Evolutionary conservation across 495 filamentous ascomycete species (phyloP).

Genomic region (Aspergillus wentii): DNA sequence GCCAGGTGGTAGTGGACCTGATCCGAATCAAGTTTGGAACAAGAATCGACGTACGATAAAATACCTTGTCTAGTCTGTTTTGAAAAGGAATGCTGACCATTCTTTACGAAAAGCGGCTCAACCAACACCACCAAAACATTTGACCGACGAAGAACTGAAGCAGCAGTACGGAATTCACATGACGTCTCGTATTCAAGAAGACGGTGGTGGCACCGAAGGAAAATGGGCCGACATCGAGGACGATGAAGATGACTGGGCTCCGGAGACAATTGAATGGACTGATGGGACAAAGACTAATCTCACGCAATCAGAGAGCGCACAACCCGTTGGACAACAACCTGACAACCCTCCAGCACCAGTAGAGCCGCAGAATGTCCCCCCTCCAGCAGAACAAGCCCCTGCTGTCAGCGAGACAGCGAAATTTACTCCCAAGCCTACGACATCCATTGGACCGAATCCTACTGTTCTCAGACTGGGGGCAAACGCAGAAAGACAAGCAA

Average conservation of each 20-base stretch:
- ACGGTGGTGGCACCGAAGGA: constrained; percentile 74
- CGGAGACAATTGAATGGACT: constrained; percentile 93
- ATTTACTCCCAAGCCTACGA: constrained; percentile 38
- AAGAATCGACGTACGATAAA: constrained; percentile 82
- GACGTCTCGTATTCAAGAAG: constrained; percentile 81
- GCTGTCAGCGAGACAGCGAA: constrained; percentile 25
- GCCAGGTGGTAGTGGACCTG: constrained; percentile 50
- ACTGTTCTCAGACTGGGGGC: constrained; percentile 50
- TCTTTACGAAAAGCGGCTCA: constrained; percentile 55
- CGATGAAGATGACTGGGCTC: constrained; percentile 97
- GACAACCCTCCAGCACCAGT: constrained; percentile 13
- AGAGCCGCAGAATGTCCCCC: constrained; percentile 22
- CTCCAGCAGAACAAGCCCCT: constrained; percentile 16
- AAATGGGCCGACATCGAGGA: constrained; percentile 99
- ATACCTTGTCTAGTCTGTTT: constrained; percentile 1
- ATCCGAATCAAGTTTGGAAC: constrained; percentile 88
- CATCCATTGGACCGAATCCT: constrained; percentile 47
- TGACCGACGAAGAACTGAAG: constrained; percentile 96
- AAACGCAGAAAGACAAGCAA: constrained; percentile 47
- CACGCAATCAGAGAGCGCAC: constrained; percentile 53
- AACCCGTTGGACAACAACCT: constrained; percentile 13
- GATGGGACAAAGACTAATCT: constrained; percentile 92
- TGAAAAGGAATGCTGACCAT: constrained; percentile 18
- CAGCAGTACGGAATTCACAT: constrained; percentile 95
- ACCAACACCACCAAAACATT: constrained; percentile 78